Evolutionary conservation across 1,284 basidiomycete species (phyloP).

Genomic region (Retiboletus flavoniger): DNA sequence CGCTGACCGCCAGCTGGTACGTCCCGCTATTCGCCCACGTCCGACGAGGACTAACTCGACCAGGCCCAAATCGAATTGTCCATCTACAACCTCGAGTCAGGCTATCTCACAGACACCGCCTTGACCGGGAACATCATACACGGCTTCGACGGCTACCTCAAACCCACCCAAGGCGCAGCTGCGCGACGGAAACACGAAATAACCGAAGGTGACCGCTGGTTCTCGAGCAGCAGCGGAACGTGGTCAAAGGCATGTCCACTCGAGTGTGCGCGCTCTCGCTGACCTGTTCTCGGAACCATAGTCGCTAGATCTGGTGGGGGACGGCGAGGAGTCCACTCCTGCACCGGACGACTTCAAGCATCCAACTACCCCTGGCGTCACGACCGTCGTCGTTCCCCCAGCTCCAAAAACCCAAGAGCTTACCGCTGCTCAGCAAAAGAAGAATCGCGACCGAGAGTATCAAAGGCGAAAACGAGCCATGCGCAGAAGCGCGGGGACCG

Average conservation of each 20-base stretch:
- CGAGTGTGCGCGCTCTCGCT: slow-evolving; percentile 1
- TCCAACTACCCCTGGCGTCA: slow-evolving; percentile 62
- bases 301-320: slow-evolving; percentile 73
- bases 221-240: slow-evolving; percentile 74
- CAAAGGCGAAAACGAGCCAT: slow-evolving; percentile 70
- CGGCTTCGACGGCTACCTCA: slow-evolving; percentile 80
- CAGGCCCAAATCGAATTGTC: slow-evolving; percentile 71
- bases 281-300: slow-evolving; percentile 38
- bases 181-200: slow-evolving; percentile 70
- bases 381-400: slow-evolving; percentile 72
- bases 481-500: slow-evolving; percentile 55
- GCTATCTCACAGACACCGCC: slow-evolving; percentile 72
- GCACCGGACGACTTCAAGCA: slow-evolving; percentile 59
- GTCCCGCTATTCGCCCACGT: slow-evolving; percentile 25
- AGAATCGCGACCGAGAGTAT: slow-evolving; percentile 70
- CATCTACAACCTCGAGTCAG: slow-evolving; percentile 70
- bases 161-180: slow-evolving; percentile 58
- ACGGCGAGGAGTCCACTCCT: slow-evolving; percentile 63
- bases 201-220: slow-evolving; percentile 72
- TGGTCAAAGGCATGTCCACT: slow-evolving; percentile 57
- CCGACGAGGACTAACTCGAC: neutral
- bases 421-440: slow-evolving; percentile 69
- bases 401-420: slow-evolving; percentile 63
- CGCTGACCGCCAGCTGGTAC: slow-evolving; percentile 70
- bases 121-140: slow-evolving; percentile 81